Evolutionary conservation across 2,329 filamentous ascomycete species (phyloP).

Genomic region (Colletotrichum plurivorum): DNA sequence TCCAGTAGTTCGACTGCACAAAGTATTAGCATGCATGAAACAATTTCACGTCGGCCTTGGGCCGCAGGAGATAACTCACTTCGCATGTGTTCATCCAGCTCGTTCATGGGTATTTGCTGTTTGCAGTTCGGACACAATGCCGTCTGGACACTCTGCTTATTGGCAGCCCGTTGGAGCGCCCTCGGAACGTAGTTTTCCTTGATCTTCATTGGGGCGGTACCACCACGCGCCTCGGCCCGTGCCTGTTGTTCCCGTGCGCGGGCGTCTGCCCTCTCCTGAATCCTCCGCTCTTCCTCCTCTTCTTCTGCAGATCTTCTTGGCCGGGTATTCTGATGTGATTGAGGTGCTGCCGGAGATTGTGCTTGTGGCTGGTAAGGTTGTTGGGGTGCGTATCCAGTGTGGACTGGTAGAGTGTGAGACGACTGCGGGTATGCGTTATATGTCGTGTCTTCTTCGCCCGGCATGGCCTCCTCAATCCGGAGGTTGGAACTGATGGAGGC

Average conservation of each 20-base stretch:
- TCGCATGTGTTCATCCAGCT: constrained; percentile 93
- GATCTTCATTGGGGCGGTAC: constrained; percentile 84
- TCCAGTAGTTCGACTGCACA: constrained; percentile 86
- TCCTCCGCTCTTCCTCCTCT: constrained; percentile 74
- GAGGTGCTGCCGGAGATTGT: constrained; percentile 46
- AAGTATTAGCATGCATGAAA: constrained; percentile 50
- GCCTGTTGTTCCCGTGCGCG: constrained; percentile 79
- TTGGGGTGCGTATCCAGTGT: constrained; percentile 58
- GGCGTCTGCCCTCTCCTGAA: constrained; percentile 73
- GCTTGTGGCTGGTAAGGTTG: constrained; percentile 51
- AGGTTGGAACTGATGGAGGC: constrained; percentile 86
- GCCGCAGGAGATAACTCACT: constrained; percentile 65
- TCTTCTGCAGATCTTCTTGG: constrained; percentile 61
- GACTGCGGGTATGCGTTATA: constrained; percentile 64
- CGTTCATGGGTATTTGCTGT: constrained; percentile 87
- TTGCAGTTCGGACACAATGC: constrained; percentile 94
- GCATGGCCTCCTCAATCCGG: constrained; percentile 96
- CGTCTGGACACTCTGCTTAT: constrained; percentile 74
- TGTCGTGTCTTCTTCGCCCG: constrained; percentile 78
- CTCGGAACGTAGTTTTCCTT: constrained; percentile 93
- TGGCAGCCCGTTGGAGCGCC: constrained; percentile 80
- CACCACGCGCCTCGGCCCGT: constrained; percentile 81
- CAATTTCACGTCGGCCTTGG: not conserved
- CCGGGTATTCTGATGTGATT: constrained; percentile 43
- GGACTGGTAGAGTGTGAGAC: constrained; percentile 60